A percentile compares a stretch with the other conserved stretches of the same genome.
Evolutionary conservation across 495 filamentous ascomycete species (phyloP).

Genomic region (Lophium mytilinum): DNA sequence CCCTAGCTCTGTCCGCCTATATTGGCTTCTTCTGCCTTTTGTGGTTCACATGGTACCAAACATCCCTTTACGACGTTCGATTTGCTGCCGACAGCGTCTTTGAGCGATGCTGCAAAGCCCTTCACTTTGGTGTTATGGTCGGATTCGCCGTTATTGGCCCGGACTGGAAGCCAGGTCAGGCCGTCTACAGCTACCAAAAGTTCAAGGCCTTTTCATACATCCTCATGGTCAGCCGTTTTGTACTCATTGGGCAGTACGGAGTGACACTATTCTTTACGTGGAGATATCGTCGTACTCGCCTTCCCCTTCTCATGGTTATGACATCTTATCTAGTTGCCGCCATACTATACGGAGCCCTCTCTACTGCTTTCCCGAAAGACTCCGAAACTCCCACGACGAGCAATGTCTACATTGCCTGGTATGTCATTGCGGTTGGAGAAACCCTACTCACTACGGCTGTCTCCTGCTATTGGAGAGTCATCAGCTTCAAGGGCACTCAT

Average conservation of each 20-base stretch:
- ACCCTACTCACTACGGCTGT: constrained; percentile 46
- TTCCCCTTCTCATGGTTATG: constrained; percentile 16
- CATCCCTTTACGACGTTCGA: constrained; percentile 59
- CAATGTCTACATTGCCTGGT: constrained; percentile 51
- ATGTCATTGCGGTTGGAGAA: constrained; percentile 49
- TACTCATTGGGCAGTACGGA: constrained; percentile 15
- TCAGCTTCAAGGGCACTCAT: constrained; percentile 59
- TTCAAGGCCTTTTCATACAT: constrained; percentile 22
- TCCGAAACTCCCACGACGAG: constrained; percentile 29
- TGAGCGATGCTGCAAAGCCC: constrained; percentile 53
- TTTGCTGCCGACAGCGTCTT: constrained; percentile 61
- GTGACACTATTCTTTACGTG: constrained; percentile 15
- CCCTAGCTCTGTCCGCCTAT: constrained; percentile 40
- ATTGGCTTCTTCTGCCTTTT: constrained; percentile 59
- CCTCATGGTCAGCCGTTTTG: constrained; percentile 21
- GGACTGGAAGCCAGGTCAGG: constrained; percentile 22
- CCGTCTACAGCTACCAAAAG: constrained; percentile 9
- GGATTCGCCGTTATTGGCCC: constrained; percentile 24
- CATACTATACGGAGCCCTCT: constrained; percentile 17
- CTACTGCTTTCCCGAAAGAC: constrained; percentile 10
- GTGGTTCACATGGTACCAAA: constrained; percentile 68
- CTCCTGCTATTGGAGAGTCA: constrained; percentile 45
- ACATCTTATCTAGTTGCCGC: constrained; percentile 14
- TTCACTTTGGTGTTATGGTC: constrained; percentile 47
- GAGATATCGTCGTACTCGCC: constrained; percentile 14